Conservation (phyloP, 768 basidiomycete genomes). For the Hericium erinaceus region DNA sequence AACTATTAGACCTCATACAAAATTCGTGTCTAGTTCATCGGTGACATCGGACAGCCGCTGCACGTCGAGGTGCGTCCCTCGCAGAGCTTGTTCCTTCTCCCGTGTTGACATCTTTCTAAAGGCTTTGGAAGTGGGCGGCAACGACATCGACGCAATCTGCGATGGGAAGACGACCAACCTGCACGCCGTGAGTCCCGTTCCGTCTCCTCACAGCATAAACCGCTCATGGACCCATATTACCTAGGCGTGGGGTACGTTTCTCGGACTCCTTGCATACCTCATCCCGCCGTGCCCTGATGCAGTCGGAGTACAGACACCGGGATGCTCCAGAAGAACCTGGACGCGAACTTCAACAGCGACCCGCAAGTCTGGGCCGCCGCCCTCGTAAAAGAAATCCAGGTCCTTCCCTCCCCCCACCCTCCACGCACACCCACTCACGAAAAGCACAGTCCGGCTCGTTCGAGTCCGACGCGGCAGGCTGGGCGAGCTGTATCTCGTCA, state of each 20-base stretch:
- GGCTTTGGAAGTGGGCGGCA: conserved; percentile 34
- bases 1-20: background rate
- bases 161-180: conserved; percentile 32
- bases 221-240: background rate
- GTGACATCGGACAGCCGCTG: conserved; percentile 42
- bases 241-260: conserved; percentile 16
- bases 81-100: background rate
- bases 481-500: conserved; percentile 20
- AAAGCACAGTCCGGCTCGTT: conserved; percentile 18
- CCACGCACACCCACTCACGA: background rate
- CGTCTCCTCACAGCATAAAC: too few relatives aligned
- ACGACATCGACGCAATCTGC: conserved; percentile 32
- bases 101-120: background rate
- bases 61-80: conserved; percentile 27
- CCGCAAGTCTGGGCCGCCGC: conserved; percentile 26
- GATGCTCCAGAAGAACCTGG: conserved; percentile 15
- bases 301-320: conserved; percentile 9
- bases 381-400: conserved; percentile 34
- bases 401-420: background rate
- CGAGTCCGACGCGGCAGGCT: conserved; percentile 16
- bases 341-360: conserved; percentile 13
- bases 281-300: background rate
- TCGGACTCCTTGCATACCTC: background rate
- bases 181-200: conserved; percentile 22
- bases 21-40: conserved; percentile 25